phyloP scores from a whole-genome alignment of 768 basidiomycete genomes.

The Suillus decipiens region DNA sequence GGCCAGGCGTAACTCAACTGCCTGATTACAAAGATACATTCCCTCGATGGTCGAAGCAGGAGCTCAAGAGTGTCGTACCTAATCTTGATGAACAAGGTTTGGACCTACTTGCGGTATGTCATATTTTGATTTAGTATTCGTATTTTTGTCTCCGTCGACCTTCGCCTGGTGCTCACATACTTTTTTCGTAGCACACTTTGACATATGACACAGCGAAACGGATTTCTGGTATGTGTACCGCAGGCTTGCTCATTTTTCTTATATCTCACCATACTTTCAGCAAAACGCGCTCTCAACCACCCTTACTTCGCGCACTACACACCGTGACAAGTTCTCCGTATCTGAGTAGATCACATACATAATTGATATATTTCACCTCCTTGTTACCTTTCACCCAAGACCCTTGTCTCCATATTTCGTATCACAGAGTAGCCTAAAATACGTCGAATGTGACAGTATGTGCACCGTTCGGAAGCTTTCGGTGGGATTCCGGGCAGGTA shows the following conservation, averaged over 20 bases:
- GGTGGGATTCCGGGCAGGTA: neutral
- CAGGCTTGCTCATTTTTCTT: neutral
- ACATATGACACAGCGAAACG: constrained; percentile 90
- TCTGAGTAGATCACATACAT: constrained; percentile 10
- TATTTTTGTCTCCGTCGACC: neutral
- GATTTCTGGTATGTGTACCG: constrained; percentile 71
- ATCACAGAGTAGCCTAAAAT: constrained; percentile 22
- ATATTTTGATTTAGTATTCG: neutral
- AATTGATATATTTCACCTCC: constrained; percentile 1
- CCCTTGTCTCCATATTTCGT: neutral
- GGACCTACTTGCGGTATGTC: constrained; percentile 71
- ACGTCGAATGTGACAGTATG: constrained; percentile 24
- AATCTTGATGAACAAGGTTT: constrained; percentile 76
- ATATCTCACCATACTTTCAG: constrained; percentile 30
- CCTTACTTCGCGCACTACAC: constrained; percentile 55
- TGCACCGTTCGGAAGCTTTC: constrained; percentile 7
- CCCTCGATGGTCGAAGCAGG: constrained; percentile 89
- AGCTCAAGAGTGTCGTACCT: constrained; percentile 65
- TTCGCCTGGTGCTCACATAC: neutral
- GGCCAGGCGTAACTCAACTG: constrained; percentile 87
- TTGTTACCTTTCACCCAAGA: constrained; percentile 3
- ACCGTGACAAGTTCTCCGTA: constrained; percentile 15
- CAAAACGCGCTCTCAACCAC: constrained; percentile 57
- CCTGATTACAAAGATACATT: constrained; percentile 97
- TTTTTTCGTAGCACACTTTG: constrained; percentile 54